Evolutionary conservation across 2,329 filamentous ascomycete species (phyloP).

Genomic region (Pezicula rhizophila): DNA sequence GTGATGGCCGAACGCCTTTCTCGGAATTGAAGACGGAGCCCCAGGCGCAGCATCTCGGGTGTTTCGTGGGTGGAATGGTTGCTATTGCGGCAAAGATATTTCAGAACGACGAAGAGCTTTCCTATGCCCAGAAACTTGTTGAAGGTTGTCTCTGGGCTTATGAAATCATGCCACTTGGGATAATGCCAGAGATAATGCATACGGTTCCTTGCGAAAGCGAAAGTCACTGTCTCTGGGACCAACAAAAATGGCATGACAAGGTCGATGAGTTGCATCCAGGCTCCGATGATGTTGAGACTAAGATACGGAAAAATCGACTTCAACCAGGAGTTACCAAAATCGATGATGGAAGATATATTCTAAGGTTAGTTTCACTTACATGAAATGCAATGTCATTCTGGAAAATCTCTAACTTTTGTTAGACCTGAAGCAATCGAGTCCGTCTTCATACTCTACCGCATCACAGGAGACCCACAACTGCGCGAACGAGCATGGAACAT

Average conservation of each 20-base stretch:
- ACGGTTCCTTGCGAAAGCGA: slow-evolving; percentile 12
- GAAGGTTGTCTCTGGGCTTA: slow-evolving; percentile 58
- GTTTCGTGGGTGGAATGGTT: slow-evolving; percentile 65
- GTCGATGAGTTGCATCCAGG: not conserved
- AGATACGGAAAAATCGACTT: slow-evolving; percentile 21
- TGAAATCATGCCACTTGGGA: slow-evolving; percentile 44
- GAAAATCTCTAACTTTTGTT: too few species aligned
- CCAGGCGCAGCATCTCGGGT: slow-evolving; percentile 56
- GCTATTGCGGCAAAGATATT: slow-evolving; percentile 59
- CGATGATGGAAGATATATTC: slow-evolving; percentile 35
- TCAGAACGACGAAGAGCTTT: slow-evolving; percentile 41
- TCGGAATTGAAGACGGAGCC: slow-evolving; percentile 9
- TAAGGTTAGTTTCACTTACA: slow-evolving; percentile 39
- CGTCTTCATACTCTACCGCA: slow-evolving; percentile 50
- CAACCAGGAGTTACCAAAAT: slow-evolving; percentile 44
- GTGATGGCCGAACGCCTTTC: not conserved
- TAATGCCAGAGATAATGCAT: slow-evolving; percentile 52
- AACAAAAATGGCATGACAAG: slow-evolving; percentile 2
- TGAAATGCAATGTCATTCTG: slow-evolving; percentile 6
- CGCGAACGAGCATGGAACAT: slow-evolving; percentile 38
- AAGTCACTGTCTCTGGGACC: slow-evolving; percentile 5
- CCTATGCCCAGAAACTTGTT: slow-evolving; percentile 48
- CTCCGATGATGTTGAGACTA: not conserved
- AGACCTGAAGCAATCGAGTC: slow-evolving; percentile 59
- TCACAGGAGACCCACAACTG: slow-evolving; percentile 14